Percentiles rank a stretch among this genome's conserved stretches.
These are phyloP conservation scores for Auxenochlorella pyrenoidosa DNA, from an alignment of 139 green algal genomes.

Conservation along the genomic window DNA sequence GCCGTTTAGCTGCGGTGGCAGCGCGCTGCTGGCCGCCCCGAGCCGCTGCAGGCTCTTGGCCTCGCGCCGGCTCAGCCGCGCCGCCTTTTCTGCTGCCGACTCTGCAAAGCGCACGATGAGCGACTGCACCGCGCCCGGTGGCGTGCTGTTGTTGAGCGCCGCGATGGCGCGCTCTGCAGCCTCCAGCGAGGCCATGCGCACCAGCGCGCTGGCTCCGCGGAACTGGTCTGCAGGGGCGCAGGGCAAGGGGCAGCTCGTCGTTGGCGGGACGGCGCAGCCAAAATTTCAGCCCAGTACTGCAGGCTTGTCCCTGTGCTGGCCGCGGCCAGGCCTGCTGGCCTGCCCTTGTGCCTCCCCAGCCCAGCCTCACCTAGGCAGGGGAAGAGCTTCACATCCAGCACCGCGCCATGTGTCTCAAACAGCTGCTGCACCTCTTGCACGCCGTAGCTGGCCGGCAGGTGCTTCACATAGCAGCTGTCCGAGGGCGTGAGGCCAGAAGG, in stretches of 20 bases:
- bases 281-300: too few relatives aligned
- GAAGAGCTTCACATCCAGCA: constrained; percentile 60
- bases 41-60: constrained; percentile 30
- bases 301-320: neutral
- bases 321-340: too few relatives aligned
- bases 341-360: neutral
- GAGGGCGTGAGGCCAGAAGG: constrained; percentile 49
- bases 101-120: constrained; percentile 53
- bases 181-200: constrained; percentile 46
- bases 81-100: constrained; percentile 49
- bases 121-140: constrained; percentile 25
- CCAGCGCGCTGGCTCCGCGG: constrained; percentile 38
- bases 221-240: constrained; percentile 41
- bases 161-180: constrained; percentile 32
- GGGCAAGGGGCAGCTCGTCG: neutral
- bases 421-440: constrained; percentile 42
- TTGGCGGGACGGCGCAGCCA: neutral
- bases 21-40: neutral
- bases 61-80: constrained; percentile 36
- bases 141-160: constrained; percentile 42
- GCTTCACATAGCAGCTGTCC: constrained; percentile 54
- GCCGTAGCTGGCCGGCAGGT: constrained; percentile 45
- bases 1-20: neutral
- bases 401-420: constrained; percentile 42
- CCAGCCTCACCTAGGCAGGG: constrained; percentile 37